Conservation (phyloP, 768 basidiomycete genomes). For the Auriscalpium vulgare region DNA sequence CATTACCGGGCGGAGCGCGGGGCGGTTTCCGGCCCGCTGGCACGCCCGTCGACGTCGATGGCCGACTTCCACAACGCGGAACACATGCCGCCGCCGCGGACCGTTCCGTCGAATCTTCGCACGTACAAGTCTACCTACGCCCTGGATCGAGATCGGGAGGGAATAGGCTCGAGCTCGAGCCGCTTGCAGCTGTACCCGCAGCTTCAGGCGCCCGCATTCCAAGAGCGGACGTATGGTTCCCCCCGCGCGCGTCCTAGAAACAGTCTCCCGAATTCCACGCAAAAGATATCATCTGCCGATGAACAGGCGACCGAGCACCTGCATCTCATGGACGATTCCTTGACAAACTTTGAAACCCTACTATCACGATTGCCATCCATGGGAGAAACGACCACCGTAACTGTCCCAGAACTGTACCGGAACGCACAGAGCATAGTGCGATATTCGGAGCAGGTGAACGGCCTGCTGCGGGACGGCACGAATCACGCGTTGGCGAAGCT, state of each 20-base stretch:
- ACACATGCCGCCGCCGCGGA: slow-evolving; percentile 25
- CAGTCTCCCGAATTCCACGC: neutral
- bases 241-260: slow-evolving; percentile 10
- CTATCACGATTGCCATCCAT: slow-evolving; percentile 46
- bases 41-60: slow-evolving; percentile 27
- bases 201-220: neutral
- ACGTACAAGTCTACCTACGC: slow-evolving; percentile 35
- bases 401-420: slow-evolving; percentile 46
- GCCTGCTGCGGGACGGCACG: slow-evolving; percentile 46
- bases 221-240: slow-evolving; percentile 14
- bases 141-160: slow-evolving; percentile 20
- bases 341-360: slow-evolving; percentile 63
- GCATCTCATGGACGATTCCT: slow-evolving; percentile 60
- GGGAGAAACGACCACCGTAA: slow-evolving; percentile 30
- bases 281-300: slow-evolving; percentile 1
- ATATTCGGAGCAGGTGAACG: slow-evolving; percentile 61
- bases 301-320: slow-evolving; percentile 44
- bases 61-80: slow-evolving; percentile 22
- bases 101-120: slow-evolving; percentile 31
- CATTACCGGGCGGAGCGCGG: slow-evolving; percentile 6
- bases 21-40: slow-evolving; percentile 6
- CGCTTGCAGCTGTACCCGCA: slow-evolving; percentile 7
- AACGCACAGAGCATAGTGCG: slow-evolving; percentile 57
- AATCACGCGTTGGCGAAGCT: slow-evolving; percentile 60
- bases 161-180: slow-evolving; percentile 2